Conservation (phyloP, 768 basidiomycete species). For the Heimioporus sp. region DNA sequence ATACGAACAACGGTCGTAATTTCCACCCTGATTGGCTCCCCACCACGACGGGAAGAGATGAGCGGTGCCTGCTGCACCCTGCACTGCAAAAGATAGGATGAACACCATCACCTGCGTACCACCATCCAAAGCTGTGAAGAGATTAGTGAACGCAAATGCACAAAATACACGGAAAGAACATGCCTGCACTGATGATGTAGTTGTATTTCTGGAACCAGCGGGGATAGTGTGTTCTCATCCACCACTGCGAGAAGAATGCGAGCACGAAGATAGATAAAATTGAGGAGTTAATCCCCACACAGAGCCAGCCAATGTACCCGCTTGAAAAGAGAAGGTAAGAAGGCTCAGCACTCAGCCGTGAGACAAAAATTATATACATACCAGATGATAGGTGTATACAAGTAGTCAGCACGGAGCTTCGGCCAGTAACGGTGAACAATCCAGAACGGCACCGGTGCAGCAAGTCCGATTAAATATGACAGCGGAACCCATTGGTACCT, state of each 20-base stretch:
- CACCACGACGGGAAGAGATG: conserved; percentile 57
- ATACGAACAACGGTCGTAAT: conserved; percentile 30
- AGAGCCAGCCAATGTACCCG: conserved; percentile 44
- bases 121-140: conserved; percentile 32
- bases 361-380: no score
- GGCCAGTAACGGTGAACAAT: conserved; percentile 37
- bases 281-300: conserved; percentile 55
- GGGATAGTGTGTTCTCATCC: conserved; percentile 55
- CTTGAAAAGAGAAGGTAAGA: no score
- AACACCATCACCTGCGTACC: conserved; percentile 54
- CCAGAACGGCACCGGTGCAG: conserved; percentile 42
- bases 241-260: conserved; percentile 58
- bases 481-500: conserved; percentile 44
- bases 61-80: conserved; percentile 47
- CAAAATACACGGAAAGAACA: conserved; percentile 1
- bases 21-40: conserved; percentile 54
- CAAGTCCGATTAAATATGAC: conserved; percentile 33
- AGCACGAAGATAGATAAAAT: conserved; percentile 47
- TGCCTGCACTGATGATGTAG: conserved; percentile 61
- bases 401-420: conserved; percentile 20
- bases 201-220: conserved; percentile 70
- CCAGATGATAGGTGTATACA: conserved; percentile 36
- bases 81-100: conserved; percentile 48
- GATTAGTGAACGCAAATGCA: background rate
- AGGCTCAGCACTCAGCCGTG: no score